Base-by-base conservation (phyloP, 768 basidiomycete genomes). In the Dendrothele bispora region DNA sequence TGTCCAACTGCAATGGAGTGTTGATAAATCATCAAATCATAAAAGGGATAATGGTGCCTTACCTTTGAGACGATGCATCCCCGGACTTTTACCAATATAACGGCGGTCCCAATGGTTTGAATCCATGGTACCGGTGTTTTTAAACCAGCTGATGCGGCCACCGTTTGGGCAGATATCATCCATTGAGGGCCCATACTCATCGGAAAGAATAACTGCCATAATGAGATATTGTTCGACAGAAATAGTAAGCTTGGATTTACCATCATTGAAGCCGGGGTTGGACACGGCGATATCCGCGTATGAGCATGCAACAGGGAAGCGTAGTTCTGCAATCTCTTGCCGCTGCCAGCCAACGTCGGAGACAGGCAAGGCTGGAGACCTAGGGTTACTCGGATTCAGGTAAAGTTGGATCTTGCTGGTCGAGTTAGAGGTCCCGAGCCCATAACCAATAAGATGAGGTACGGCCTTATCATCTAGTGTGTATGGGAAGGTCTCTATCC, bases 31-130 rank as follows among this genome's bases (percentile, higher is more conserved):
- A 21, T 15, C 4, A 10, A n/a, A 8, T 3, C 7, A 37, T 18
- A n/a, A 37, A 7, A 3, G 5, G 36, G 36, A n/a, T n/a, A n/a
- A n/a, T n/a, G n/a, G n/a, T n/a, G n/a, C n/a, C n/a, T 15, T 39
- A 40, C 39, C 39, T 40, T 40, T 40, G 15, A 40, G 25, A 18
- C 39, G 39, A 17, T 40, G 39, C 39, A 40, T 40, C 8, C 39
- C 28, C 10, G 39, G 39, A 27, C 39, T 40, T 27, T 27, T 40
- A 20, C 39, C 39, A 25, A 40, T 40, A 15, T 25, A 40, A 5
- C 39, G 5, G 25, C 28, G 24, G 20, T 27, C 25, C 39, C 39
- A 40, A 26, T 40, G 25, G 15, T 27, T 27, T 40, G 39, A 25
- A 15, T 40, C 28, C 11, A 27, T 25, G 39, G n/a, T 40, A n/a